A percentile compares a stretch with the other conserved stretches of the same genome.
These are phyloP conservation scores for Cephalotrichum gorgonifer DNA, from an alignment of 2,329 filamentous ascomycete species.

Conservation along the genomic window DNA sequence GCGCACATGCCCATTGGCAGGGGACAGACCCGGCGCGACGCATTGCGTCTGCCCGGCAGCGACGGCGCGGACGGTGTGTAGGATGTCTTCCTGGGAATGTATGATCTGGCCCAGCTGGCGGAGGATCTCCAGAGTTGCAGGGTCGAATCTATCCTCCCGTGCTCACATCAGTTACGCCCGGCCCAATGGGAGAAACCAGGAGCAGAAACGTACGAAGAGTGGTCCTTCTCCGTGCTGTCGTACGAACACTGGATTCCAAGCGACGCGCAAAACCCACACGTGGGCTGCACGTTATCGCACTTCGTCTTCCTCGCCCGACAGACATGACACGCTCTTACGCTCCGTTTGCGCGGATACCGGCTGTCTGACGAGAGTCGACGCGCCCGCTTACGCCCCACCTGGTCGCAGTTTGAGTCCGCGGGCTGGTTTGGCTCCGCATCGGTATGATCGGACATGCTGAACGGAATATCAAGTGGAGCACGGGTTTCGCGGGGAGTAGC, in stretches of 20 bases:
- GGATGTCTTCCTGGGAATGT: constrained; percentile 12
- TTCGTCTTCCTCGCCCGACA: constrained; percentile 25
- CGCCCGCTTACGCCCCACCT: constrained; percentile 8
- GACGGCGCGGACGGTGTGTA: constrained; percentile 9
- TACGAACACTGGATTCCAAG: constrained; percentile 22
- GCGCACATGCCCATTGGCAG: neutral
- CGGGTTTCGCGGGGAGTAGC: neutral
- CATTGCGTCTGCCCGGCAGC: constrained; percentile 5
- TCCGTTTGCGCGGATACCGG: constrained; percentile 19
- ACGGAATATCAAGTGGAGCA: neutral
- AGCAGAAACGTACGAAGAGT: constrained; percentile 14
- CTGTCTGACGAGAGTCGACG: constrained; percentile 10
- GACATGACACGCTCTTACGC: constrained; percentile 22
- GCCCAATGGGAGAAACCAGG: neutral
- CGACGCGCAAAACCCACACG: constrained; percentile 23
- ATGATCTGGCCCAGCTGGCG: constrained; percentile 13
- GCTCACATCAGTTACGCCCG: neutral
- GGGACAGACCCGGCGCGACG: neutral
- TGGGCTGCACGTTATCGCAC: constrained; percentile 24
- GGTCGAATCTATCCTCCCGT: constrained; percentile 22
- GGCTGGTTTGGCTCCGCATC: neutral
- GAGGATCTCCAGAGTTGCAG: constrained; percentile 23
- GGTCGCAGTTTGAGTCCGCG: neutral
- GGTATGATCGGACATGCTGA: neutral
- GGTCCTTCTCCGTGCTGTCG: constrained; percentile 15